Evolutionary conservation across 768 basidiomycete genomes (phyloP), one percentile per base, ranked within the genome.

Genomic region (Leccinum variicolor): DNA sequence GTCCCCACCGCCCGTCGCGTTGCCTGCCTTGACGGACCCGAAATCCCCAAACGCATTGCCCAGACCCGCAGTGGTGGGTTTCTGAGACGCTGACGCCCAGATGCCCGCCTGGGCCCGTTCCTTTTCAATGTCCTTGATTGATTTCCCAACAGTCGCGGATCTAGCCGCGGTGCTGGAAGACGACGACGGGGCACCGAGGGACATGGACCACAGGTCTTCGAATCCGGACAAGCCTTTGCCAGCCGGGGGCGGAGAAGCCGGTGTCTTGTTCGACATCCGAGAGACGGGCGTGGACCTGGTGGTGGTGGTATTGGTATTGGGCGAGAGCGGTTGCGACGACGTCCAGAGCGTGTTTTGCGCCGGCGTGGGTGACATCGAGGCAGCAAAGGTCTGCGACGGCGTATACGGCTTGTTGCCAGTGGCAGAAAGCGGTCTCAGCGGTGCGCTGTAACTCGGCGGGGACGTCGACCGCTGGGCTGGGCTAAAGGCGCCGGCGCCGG

Each of bases 151-250:
- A 2, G 69, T 68, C 19, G 73, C 68, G 3, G 81, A 68, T 50
- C 81, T 80, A 8, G 36, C 49, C 4, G 58, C 15, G 39, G 77
- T 59, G 33, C 54, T 64, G 14, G 78, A 54, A 10, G 72, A 57
- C 13, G 72, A 57, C 8, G 71, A 58, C 10, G 41, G 41, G 8
- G 75, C 63, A 28, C 87, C 88, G 36, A 95, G 80, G 2, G 88
- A 90, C 80, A 94, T 79, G 21, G 83, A 82, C 90, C 91, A 97
- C 62, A 97, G 71, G 69, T 97, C 94, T 61, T 94, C 94, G 66
- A 96, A 97, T 66, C 85, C 86, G 43, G 56, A 81, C 75, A 56
- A 70, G 66, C 36, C 84, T 64, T 66, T 80, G 69, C 66, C 52
- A 7, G 77, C 69, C 1, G 68, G 46, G 15, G 65, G 46, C n/a